Evolutionary conservation across 129 eudicot species (phyloP), one percentile per base, ranked within the genome.

Genomic region (Lonicera japonica): DNA sequence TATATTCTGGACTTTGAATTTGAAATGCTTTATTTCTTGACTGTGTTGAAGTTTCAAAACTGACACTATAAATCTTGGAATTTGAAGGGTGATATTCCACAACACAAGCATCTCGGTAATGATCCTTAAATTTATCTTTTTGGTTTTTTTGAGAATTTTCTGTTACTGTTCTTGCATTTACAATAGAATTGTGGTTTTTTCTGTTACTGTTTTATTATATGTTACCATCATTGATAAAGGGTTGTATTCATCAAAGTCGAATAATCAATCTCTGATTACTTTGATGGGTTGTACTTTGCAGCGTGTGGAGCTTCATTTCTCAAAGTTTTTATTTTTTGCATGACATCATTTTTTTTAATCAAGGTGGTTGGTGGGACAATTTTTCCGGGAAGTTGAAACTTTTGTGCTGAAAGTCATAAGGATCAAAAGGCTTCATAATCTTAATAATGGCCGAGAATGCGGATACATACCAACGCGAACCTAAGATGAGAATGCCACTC

Each of bases 371-470:
- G 51, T 45, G n/a, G 51, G 13, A 11, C 14, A 10, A 10, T 45
- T 45, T 45, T 45, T 11, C 51, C n/a, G 51, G 14, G 51, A 76
- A 54, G 22, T 58, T 56, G 36, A 29, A 29, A 29, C 6, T 29
- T 6, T 6, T 6, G 36, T 29, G 36, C 36, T 29, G 36, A 29
- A 29, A 29, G 2, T 29, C 4, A 29, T 6, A 29, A 29, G 36
- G 36, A 29, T 29, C n/a, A n/a, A 29, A 29, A 29, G 36, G 6
- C 2, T 29, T 29, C 36, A 1, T n/a, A n/a, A n/a, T 58, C 24
- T 20, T 15, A 12, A 46, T 47, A 24, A 80, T 80, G 86, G 82
- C 74, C 59, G 79, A 68, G 70, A 60, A 72, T 45, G 45, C 12
- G 56, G 70, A 76, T 54, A 60, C 60, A 55, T 55, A 52, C 29